These are phyloP conservation scores for Cetraspora pellucida DNA, from an alignment of 192 early-diverging fungal genomes.

Conservation along the genomic window DNA sequence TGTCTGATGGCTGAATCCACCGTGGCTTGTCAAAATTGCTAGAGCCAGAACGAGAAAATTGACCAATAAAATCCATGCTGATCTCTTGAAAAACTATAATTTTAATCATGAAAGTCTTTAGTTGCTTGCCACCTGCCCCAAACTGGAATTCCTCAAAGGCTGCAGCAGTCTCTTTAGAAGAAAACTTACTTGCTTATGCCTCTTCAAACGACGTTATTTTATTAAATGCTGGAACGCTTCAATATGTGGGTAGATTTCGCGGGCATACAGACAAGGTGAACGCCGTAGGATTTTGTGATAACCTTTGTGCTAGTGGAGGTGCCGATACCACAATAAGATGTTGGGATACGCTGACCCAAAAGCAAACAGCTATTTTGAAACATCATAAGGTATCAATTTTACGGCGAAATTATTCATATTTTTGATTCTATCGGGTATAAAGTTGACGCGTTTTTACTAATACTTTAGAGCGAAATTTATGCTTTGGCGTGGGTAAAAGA, in stretches of 20 bases:
- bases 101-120: not conserved
- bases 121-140: constrained; percentile 24
- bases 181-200: constrained; percentile 22
- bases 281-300: not conserved
- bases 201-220: constrained; percentile 7
- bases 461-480: constrained; percentile 1
- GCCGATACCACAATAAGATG: constrained; percentile 25
- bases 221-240: constrained; percentile 11
- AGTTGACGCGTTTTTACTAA: not conserved
- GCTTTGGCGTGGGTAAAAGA: not conserved
- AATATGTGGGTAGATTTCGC: constrained; percentile 14
- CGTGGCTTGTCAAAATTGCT: too few relatives aligned
- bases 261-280: constrained; percentile 21
- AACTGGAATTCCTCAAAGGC: constrained; percentile 28
- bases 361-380: not conserved
- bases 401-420: not conserved
- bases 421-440: not conserved
- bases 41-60: too few relatives aligned
- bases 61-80: too few relatives aligned
- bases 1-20: too few relatives aligned
- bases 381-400: constrained; percentile 13
- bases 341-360: constrained; percentile 9
- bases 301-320: constrained; percentile 13
- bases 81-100: not conserved
- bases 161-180: not conserved